phyloP scores from a whole-genome alignment of 2,329 filamentous ascomycete genomes.

The Exserohilum rostratum region DNA sequence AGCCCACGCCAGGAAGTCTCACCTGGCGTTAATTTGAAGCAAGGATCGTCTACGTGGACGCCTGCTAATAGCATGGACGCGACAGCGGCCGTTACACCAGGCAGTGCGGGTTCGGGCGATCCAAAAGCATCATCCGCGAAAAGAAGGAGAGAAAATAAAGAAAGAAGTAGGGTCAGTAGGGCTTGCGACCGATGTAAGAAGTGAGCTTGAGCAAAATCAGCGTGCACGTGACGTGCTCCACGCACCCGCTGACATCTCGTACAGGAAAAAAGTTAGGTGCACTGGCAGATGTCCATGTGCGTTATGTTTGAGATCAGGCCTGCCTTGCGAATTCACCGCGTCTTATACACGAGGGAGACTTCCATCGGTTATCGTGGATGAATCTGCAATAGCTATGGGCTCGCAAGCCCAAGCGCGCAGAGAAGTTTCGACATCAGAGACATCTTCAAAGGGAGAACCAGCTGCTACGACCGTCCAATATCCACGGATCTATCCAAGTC shows the following conservation, averaged over 20 bases:
- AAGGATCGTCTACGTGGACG: conserved; percentile 19
- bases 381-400: conserved; percentile 32
- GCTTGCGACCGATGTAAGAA: conserved; percentile 58
- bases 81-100: conserved; percentile 11
- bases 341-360: conserved; percentile 57
- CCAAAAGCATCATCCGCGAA: conserved; percentile 35
- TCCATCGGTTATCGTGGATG: conserved; percentile 49
- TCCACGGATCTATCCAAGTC: conserved; percentile 22
- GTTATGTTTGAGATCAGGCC: conserved; percentile 38
- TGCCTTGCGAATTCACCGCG: conserved; percentile 57
- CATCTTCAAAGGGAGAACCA: conserved; percentile 14
- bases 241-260: conserved; percentile 14
- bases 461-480: conserved; percentile 27
- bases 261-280: conserved; percentile 48
- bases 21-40: conserved; percentile 1
- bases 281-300: conserved; percentile 46
- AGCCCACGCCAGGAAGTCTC: not conserved
- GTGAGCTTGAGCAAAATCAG: conserved; percentile 36
- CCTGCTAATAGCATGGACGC: conserved; percentile 22
- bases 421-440: conserved; percentile 16
- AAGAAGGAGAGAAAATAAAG: conserved; percentile 42
- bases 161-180: conserved; percentile 53
- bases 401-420: conserved; percentile 23
- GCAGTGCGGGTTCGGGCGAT: conserved; percentile 28
- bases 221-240: conserved; percentile 7